Evolutionary conservation across 2,329 filamentous ascomycete genomes (phyloP).

Genomic region (Calonectria crousiana): DNA sequence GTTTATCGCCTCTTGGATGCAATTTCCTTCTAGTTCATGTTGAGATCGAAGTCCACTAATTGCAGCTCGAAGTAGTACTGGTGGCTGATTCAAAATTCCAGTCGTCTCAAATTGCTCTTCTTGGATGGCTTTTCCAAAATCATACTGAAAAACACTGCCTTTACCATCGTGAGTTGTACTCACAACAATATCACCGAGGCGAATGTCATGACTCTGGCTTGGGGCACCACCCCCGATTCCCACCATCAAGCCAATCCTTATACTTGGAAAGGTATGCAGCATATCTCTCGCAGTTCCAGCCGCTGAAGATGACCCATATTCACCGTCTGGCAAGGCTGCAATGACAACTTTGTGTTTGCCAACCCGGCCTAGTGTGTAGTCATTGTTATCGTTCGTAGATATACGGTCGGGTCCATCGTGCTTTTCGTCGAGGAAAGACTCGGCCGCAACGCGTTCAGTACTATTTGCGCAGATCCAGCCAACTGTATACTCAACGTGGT

Average conservation of each 20-base stretch:
- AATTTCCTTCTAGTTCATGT: no score
- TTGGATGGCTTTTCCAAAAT: not conserved
- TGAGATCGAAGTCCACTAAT: no score
- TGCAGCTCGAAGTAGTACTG: not conserved
- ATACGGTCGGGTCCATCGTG: not conserved
- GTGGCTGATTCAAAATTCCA: not conserved
- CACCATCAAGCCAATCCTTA: not conserved
- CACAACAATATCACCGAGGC: not conserved
- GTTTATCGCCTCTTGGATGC: no score
- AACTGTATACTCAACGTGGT: not conserved
- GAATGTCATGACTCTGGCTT: not conserved
- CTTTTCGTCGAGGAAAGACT: not conserved
- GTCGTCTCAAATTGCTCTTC: not conserved
- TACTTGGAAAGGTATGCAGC: not conserved
- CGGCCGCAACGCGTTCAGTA: not conserved
- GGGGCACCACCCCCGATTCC: not conserved
- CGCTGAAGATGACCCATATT: not conserved
- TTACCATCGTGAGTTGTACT: not conserved
- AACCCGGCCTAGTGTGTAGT: not conserved
- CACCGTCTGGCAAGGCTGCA: not conserved
- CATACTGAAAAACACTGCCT: not conserved
- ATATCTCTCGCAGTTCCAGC: not conserved
- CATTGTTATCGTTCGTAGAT: not conserved
- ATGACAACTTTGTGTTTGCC: not conserved
- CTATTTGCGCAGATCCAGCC: not conserved